Evolutionary conservation across 2,329 filamentous ascomycete genomes (phyloP).

Genomic region (Aspergillus alliaceus): DNA sequence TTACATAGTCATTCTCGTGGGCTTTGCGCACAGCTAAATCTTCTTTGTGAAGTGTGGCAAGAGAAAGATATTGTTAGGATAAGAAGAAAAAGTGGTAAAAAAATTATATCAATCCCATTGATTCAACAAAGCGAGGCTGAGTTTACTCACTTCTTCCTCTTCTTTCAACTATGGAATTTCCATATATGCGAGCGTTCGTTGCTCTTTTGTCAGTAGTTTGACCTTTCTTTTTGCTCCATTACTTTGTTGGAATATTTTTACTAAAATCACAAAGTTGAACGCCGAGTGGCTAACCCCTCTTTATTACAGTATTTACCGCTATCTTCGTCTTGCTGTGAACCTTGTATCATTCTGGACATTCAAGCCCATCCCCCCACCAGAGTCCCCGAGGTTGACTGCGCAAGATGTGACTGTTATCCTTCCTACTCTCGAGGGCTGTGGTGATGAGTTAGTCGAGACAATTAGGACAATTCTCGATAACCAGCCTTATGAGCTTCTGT

Average conservation of each 20-base stretch:
- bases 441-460: conserved; percentile 79
- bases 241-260: neutral
- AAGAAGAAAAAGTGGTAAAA: neutral
- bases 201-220: conserved; percentile 41
- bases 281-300: neutral
- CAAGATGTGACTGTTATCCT: conserved; percentile 92
- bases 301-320: conserved; percentile 73
- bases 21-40: neutral
- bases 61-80: neutral
- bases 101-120: neutral
- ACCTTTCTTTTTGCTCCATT: neutral
- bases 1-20: neutral
- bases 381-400: conserved; percentile 74
- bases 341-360: conserved; percentile 83
- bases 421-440: conserved; percentile 84
- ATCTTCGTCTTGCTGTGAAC: conserved; percentile 81
- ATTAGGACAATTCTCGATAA: conserved; percentile 59
- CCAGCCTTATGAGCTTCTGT: conserved; percentile 67
- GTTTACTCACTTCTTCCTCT: neutral
- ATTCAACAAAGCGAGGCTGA: neutral
- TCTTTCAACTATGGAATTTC: conserved; percentile 32
- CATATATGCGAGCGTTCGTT: conserved; percentile 41
- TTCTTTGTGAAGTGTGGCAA: neutral
- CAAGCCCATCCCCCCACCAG: conserved; percentile 78
- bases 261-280: neutral